These are phyloP conservation scores for Raddia distichophylla DNA, from an alignment of 176 grass and related monocot genomes.

Conservation along the genomic window DNA sequence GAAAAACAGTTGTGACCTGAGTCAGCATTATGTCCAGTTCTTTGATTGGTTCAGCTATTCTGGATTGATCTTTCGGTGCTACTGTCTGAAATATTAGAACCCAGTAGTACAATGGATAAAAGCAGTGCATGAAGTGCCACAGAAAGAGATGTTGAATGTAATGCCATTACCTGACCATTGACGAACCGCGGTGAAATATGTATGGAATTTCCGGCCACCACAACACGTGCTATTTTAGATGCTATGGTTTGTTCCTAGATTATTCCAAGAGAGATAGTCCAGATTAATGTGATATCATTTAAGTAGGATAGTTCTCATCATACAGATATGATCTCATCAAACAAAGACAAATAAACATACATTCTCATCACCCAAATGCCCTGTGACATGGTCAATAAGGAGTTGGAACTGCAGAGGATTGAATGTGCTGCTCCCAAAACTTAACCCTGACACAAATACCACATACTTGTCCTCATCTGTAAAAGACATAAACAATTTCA, in stretches of 20 bases:
- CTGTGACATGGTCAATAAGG: slow-evolving; percentile 93
- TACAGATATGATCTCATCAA: neutral
- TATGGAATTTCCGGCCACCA: slow-evolving; percentile 90
- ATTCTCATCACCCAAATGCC: slow-evolving; percentile 96
- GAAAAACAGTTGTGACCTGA: slow-evolving; percentile 64
- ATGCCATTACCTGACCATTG: slow-evolving; percentile 70
- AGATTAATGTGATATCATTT: neutral
- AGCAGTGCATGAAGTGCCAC: neutral
- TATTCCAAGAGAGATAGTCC: slow-evolving; percentile 8
- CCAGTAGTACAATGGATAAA: slow-evolving; percentile 4
- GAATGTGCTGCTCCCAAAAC: slow-evolving; percentile 67
- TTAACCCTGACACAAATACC: slow-evolving; percentile 80
- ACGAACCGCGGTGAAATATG: slow-evolving; percentile 72
- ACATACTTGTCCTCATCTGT: slow-evolving; percentile 96
- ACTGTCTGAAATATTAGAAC: slow-evolving; percentile 58
- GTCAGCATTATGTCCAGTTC: slow-evolving; percentile 96
- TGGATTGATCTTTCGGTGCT: slow-evolving; percentile 83
- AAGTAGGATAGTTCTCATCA: slow-evolving; percentile 18
- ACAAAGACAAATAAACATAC: slow-evolving; percentile 58
- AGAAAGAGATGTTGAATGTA: slow-evolving; percentile 25
- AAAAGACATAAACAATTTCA: slow-evolving; percentile 37
- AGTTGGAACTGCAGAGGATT: slow-evolving; percentile 99
- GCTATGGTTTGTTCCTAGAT: slow-evolving; percentile 86
- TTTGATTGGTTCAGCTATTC: slow-evolving; percentile 87
- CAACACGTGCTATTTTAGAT: slow-evolving; percentile 76